Conservation (phyloP, 176 grass and related monocot genomes). For the Metroxylon sagu region DNA sequence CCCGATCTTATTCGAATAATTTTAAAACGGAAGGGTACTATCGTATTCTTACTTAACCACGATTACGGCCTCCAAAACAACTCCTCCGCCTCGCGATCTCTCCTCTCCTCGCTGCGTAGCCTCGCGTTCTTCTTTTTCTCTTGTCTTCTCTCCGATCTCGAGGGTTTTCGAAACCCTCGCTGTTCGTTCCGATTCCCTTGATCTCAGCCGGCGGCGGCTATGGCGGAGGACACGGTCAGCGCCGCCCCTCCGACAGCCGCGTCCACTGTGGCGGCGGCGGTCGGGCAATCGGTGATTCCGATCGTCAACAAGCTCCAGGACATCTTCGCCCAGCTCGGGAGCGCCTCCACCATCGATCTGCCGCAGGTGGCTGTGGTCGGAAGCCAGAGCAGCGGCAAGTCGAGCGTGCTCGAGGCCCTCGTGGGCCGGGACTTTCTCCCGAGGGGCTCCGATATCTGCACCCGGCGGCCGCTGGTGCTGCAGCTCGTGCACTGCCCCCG, state of each 20-base stretch:
- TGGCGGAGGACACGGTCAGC: constrained; percentile 18
- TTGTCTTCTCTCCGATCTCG: too few relatives aligned
- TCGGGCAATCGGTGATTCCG: constrained; percentile 38
- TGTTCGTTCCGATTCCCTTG: background rate
- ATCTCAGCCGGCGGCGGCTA: constrained; percentile 19
- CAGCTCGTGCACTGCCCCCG: constrained; percentile 59
- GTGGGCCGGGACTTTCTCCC: constrained; percentile 86
- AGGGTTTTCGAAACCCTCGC: background rate
- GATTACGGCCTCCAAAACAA: too few relatives aligned
- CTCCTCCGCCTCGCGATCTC: too few relatives aligned
- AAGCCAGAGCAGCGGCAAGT: constrained; percentile 92
- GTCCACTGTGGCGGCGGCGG: constrained; percentile 30
- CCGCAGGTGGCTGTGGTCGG: constrained; percentile 80
- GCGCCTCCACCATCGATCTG: constrained; percentile 44
- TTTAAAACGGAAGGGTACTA: too few relatives aligned
- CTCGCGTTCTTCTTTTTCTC: too few relatives aligned
- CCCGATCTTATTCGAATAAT: too few relatives aligned
- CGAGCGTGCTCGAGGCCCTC: constrained; percentile 86
- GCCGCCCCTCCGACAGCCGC: background rate
- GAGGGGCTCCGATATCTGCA: constrained; percentile 69
- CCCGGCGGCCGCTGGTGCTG: constrained; percentile 74
- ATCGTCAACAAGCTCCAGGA: constrained; percentile 64
- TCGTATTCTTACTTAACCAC: too few relatives aligned
- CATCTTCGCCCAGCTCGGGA: constrained; percentile 60
- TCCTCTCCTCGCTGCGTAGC: too few relatives aligned